A percentile compares a stretch with the other conserved stretches of the same genome.
Evolutionary conservation across 2,329 filamentous ascomycete species (phyloP).

Genomic region (Hymenoscyphus infarciens): DNA sequence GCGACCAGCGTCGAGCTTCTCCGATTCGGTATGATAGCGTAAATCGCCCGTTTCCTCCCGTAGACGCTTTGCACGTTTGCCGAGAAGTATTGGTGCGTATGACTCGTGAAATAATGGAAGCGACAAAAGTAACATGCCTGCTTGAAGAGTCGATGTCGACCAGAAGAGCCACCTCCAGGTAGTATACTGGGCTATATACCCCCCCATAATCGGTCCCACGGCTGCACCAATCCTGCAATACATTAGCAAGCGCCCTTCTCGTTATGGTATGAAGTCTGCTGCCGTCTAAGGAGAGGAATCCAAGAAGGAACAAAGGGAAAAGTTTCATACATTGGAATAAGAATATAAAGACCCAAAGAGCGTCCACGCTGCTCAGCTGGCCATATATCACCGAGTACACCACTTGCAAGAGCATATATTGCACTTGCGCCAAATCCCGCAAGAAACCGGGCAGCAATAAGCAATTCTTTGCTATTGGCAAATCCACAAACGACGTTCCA

Average conservation of each 20-base stretch:
- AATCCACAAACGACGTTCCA: conserved; percentile 55
- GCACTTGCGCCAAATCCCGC: conserved; percentile 57
- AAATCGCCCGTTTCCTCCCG: neutral
- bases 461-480: conserved; percentile 46
- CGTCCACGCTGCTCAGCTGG: conserved; percentile 56
- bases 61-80: neutral
- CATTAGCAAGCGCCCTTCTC: too few species aligned
- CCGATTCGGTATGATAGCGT: neutral
- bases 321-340: conserved; percentile 49
- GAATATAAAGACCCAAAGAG: conserved; percentile 55
- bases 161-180: neutral
- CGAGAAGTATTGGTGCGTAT: neutral
- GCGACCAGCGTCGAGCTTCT: neutral
- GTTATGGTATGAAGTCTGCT: too few species aligned
- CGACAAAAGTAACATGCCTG: neutral
- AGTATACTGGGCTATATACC: neutral
- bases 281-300: too few species aligned
- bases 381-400: conserved; percentile 55
- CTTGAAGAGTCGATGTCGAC: neutral
- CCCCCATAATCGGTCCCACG: neutral
- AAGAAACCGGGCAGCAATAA: conserved; percentile 57
- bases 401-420: conserved; percentile 45
- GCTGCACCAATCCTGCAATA: neutral
- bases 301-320: too few species aligned
- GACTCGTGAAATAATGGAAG: neutral